Percentiles rank a stretch among this genome's conserved stretches.
Evolutionary conservation across 2,329 filamentous ascomycete genomes (phyloP).

Genomic region (Microcera coccophila): DNA sequence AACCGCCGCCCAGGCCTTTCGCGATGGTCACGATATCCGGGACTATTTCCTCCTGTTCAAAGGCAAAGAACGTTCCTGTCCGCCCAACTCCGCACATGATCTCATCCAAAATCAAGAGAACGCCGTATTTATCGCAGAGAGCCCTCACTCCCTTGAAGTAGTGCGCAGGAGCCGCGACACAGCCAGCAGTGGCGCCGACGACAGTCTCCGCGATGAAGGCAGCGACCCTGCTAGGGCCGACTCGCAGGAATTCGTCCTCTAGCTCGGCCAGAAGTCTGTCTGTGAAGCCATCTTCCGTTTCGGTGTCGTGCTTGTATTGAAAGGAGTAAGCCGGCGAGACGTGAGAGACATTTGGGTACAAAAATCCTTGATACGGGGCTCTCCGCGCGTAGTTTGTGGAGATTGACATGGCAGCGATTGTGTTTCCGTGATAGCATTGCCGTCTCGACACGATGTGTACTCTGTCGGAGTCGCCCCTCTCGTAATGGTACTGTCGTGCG

Average conservation of each 20-base stretch:
- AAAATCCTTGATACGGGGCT: conserved; percentile 13
- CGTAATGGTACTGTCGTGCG: conserved; percentile 44
- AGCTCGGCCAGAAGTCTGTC: conserved; percentile 31
- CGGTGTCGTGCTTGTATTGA: conserved; percentile 4
- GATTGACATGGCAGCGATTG: conserved; percentile 40
- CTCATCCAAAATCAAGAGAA: conserved; percentile 50
- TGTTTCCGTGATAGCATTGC: conserved; percentile 47
- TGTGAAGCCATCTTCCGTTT: conserved; percentile 9
- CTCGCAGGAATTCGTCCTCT: conserved; percentile 40
- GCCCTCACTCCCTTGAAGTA: conserved; percentile 48
- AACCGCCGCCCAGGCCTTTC: conserved; percentile 57
- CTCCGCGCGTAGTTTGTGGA: conserved; percentile 20
- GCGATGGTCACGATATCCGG: conserved; percentile 58
- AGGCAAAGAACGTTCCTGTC: conserved; percentile 57
- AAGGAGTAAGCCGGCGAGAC: conserved; percentile 13
- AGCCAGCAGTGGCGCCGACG: conserved; percentile 46
- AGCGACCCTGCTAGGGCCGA: conserved; percentile 47
- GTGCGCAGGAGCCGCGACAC: conserved; percentile 44
- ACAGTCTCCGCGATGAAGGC: conserved; percentile 36
- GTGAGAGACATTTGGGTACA: conserved; percentile 18
- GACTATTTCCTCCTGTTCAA: conserved; percentile 44
- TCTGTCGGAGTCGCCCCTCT: conserved; percentile 29
- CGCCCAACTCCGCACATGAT: conserved; percentile 65
- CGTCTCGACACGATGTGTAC: conserved; percentile 35
- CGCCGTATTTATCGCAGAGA: conserved; percentile 50